Conservation (phyloP, 352 stramenopile species). For the Halophytophthora batemanensis region DNA sequence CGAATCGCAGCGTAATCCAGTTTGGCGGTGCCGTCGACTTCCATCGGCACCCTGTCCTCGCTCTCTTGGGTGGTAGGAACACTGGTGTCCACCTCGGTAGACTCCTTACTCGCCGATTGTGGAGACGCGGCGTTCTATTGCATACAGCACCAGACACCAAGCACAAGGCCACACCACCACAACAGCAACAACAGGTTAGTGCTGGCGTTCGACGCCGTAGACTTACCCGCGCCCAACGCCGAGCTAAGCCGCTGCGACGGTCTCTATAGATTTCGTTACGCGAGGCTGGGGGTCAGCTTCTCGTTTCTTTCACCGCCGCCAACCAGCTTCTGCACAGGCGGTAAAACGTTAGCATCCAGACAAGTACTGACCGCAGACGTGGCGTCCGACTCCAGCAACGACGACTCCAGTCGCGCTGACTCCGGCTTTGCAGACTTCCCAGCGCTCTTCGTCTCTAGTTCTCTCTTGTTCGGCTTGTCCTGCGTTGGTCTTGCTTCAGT, state of each 20-base stretch:
- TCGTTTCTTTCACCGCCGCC: constrained; percentile 24
- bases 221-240: constrained; percentile 24
- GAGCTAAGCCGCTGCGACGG: constrained; percentile 18
- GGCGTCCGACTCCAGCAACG: constrained; percentile 4
- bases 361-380: constrained; percentile 33
- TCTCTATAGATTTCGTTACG: constrained; percentile 36
- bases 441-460: too few species aligned
- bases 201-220: constrained; percentile 12
- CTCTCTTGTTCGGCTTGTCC: not conserved
- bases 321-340: constrained; percentile 18
- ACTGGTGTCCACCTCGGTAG: not conserved
- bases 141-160: constrained; percentile 3
- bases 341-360: constrained; percentile 20
- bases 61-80: constrained; percentile 2
- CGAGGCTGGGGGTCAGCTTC: constrained; percentile 23
- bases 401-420: too few species aligned
- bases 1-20: constrained; percentile 26
- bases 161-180: constrained; percentile 14
- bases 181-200: constrained; percentile 36
- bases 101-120: constrained; percentile 1
- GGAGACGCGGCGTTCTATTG: constrained; percentile 14
- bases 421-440: too few species aligned
- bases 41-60: not conserved
- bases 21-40: not conserved
- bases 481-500: constrained; percentile 4